Evolutionary conservation across 1,139 yeast genomes (phyloP), one percentile per base, ranked within the genome.

Genomic region (Pneumocystis wakefieldiae): DNA sequence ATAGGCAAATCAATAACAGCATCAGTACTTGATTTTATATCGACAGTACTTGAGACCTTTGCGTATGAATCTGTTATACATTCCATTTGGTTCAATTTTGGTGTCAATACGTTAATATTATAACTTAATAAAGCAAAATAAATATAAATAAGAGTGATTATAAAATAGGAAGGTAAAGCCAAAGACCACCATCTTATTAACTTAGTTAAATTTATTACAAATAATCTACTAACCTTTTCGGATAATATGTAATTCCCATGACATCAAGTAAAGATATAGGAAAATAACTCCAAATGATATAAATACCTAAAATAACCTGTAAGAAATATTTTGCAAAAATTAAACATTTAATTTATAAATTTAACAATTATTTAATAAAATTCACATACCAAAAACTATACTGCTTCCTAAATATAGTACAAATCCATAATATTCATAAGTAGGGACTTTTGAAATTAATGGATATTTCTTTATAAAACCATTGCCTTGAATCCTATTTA

Each of bases 1-100:
- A 88, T 76, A 0, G 96, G 92, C 62, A 89, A 71, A 72, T 90
- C 97, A 81, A 89, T 82, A 8, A 90, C 92, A 0, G 95, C 96
- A 69, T 87, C 86, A 0, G 92, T 84, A 4, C 87, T 81, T 37
- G 72, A 70, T 71, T 75, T 76, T 66, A 82, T 80, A 64, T 80
- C 80, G 67, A 75, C 75, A 74, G 10, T 70, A 69, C 15, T 39
- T 59, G 42, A 68, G 38, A 66, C 64, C 29, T 65, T 81, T 0
- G 91, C 84, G 64, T 82, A 79, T 35, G 81, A 82, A 70, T 91
- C 97, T 0, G 85, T 82, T 39, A 91, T 77, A 32, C 84, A 83
- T 53, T 87, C 77, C 15, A 82, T 74, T 66, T 84, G 86, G 66
- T 81, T 78, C 62, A 86, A 75, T 2, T 78, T 76, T 5, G 80